phyloP scores from a whole-genome alignment of 1,284 basidiomycete species.

The Sporisorium reilianum region DNA sequence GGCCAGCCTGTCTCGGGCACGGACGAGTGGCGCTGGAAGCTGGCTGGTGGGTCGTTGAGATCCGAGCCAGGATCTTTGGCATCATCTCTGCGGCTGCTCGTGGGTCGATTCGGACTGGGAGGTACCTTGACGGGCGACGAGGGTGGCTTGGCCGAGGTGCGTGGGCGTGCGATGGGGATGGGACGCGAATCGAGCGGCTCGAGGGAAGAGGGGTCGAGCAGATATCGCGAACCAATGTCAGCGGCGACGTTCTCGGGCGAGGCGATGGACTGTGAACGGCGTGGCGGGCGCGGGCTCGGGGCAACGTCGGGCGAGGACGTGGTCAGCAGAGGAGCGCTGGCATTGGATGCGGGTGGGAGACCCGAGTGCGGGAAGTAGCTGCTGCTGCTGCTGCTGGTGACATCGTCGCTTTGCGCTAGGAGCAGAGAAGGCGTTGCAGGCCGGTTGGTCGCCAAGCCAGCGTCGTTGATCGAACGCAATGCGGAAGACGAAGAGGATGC shows the following conservation, averaged over 20 bases:
- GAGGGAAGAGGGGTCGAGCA: constrained; percentile 31
- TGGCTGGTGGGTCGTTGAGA: constrained; percentile 3
- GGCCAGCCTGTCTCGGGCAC: constrained; percentile 44
- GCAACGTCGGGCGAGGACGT: background rate
- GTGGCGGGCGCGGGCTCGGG: constrained; percentile 14
- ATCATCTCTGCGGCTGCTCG: constrained; percentile 4
- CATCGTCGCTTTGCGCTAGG: constrained; percentile 20
- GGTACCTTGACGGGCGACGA: constrained; percentile 10
- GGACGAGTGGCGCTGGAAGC: constrained; percentile 47
- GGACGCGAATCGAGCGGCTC: constrained; percentile 44
- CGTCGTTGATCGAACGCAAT: constrained; percentile 9
- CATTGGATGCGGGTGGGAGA: constrained; percentile 5
- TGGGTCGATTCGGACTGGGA: constrained; percentile 4
- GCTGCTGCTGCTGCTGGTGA: constrained; percentile 8
- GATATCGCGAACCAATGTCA: constrained; percentile 18
- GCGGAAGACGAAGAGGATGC: constrained; percentile 7
- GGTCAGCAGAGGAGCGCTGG: constrained; percentile 23
- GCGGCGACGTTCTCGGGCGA: constrained; percentile 45
- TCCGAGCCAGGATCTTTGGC: background rate
- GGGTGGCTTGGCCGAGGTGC: constrained; percentile 4
- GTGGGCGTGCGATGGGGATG: constrained; percentile 35
- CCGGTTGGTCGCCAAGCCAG: constrained; percentile 8
- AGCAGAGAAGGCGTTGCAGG: constrained; percentile 46
- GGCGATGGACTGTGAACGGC: constrained; percentile 38
- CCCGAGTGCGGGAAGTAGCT: constrained; percentile 19